Conservation (phyloP, 2,329 filamentous ascomycete species). For the Stachybotrys elegans region DNA sequence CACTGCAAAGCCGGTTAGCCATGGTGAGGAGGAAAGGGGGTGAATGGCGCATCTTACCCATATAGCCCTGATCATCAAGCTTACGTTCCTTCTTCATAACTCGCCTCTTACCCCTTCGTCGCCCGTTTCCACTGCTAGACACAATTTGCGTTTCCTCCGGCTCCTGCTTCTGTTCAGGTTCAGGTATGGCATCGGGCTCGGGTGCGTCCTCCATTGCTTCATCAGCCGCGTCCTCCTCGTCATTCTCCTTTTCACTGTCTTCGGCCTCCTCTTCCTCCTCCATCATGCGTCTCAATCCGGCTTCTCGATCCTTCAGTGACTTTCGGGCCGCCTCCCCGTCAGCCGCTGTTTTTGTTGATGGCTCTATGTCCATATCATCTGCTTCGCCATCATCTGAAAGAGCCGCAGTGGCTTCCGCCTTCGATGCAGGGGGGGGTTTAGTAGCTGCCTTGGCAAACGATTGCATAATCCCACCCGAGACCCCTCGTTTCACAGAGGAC, state of each 20-base stretch:
- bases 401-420: slow-evolving; percentile 24
- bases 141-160: slow-evolving; percentile 46
- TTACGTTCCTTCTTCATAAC: slow-evolving; percentile 85
- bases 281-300: slow-evolving; percentile 36
- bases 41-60: slow-evolving; percentile 54
- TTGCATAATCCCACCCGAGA: slow-evolving; percentile 64
- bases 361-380: slow-evolving; percentile 28
- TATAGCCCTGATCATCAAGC: slow-evolving; percentile 84
- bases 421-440: slow-evolving; percentile 26
- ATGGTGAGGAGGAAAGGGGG: not conserved
- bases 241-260: slow-evolving; percentile 50
- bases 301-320: slow-evolving; percentile 31
- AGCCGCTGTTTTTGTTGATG: slow-evolving; percentile 16
- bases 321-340: slow-evolving; percentile 20
- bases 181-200: slow-evolving; percentile 31
- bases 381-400: slow-evolving; percentile 36
- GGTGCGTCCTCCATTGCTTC: slow-evolving; percentile 36
- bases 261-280: slow-evolving; percentile 55
- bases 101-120: slow-evolving; percentile 70
- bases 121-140: slow-evolving; percentile 49
- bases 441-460: slow-evolving; percentile 64
- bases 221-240: slow-evolving; percentile 31
- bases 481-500: slow-evolving; percentile 48
- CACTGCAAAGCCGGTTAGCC: slow-evolving; percentile 46
- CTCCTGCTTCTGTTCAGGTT: slow-evolving; percentile 31